phyloP scores from a whole-genome alignment of 345 rosid genomes.

The Abelmoschus esculentus region DNA sequence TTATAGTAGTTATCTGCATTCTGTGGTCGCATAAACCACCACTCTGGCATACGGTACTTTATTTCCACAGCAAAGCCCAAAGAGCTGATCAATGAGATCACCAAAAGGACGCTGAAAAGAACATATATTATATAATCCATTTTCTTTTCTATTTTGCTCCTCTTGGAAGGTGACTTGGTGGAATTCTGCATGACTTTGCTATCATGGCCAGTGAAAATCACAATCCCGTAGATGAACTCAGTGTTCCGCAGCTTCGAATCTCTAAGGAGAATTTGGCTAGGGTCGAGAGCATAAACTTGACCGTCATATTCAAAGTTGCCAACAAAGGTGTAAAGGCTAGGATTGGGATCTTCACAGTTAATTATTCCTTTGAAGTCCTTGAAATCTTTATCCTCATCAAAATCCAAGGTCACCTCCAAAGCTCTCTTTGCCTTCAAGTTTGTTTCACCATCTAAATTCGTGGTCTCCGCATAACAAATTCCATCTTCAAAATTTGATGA shows the following conservation, averaged over 20 bases:
- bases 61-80: conserved; percentile 80
- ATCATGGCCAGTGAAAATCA: conserved; percentile 80
- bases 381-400: conserved; percentile 66
- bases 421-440: conserved; percentile 85
- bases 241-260: conserved; percentile 96
- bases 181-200: conserved; percentile 94
- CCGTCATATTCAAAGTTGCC: conserved; percentile 67
- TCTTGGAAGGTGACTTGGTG: conserved; percentile 81
- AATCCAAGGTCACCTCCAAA: conserved; percentile 53
- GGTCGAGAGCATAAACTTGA: conserved; percentile 63
- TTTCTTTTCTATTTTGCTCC: conserved; percentile 72
- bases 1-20: conserved; percentile 42
- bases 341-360: conserved; percentile 95
- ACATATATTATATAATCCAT: conserved; percentile 88
- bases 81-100: conserved; percentile 72
- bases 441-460: conserved; percentile 97
- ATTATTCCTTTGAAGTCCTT: conserved; percentile 48
- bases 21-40: conserved; percentile 72
- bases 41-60: conserved; percentile 59
- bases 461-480: conserved; percentile 94
- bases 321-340: conserved; percentile 77
- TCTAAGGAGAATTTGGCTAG: conserved; percentile 85
- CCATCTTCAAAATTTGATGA: conserved; percentile 91
- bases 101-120: conserved; percentile 60
- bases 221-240: conserved; percentile 65